Evolutionary conservation across 805 yeast genomes (phyloP), one percentile per base, ranked within the genome.

Genomic region (Wickerhamiella azymoides): DNA sequence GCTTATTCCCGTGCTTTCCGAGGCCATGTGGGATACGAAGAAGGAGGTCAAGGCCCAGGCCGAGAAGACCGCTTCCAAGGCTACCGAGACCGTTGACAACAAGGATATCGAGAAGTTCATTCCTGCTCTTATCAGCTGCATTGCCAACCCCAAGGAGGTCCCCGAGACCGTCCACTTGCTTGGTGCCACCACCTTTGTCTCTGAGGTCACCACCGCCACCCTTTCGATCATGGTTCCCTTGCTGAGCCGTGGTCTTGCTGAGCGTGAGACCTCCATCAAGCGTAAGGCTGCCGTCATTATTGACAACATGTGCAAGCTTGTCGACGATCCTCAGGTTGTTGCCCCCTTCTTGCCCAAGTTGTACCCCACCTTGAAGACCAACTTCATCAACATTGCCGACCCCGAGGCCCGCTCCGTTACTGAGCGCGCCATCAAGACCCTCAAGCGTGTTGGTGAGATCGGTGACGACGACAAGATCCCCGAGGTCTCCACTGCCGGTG

Each of bases 1-100:
- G 77, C 79, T 92, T 68, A 89, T 92, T 63, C 98, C 99, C 70
- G 92, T 81, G 57, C 74, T 92, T 62, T 92, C 98, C 60, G 99
- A 92, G 76, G 85, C 96, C 62, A 92, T 92, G 97, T 92, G 99
- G 99, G 98, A 92, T 73, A 92, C 99, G 72, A 92, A 92, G 80
- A 75, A 77, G 71, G 97, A 92, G 65, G 98, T 92, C 66, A 92
- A 92, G 81, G 77, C 74, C 59, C 94, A 93, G 67, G 97, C 99
- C 55, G 83, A 92, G 60, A 80, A 79, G 62, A 85, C 97, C 69
- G 86, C 92, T 78, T 76, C 88, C 70, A 84, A 85, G 72, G 80
- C 94, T 59, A 92, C 98, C 62, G 92, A 88, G 70, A 86, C 97
- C 64, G 89, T 92, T 59, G 93, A 89, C 70, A 92, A 92, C 92